A percentile compares a stretch with the other conserved stretches of the same genome.
These are phyloP conservation scores for Calonectria pseudoreteaudii DNA, from an alignment of 2,329 filamentous ascomycete species.

Conservation along the genomic window DNA sequence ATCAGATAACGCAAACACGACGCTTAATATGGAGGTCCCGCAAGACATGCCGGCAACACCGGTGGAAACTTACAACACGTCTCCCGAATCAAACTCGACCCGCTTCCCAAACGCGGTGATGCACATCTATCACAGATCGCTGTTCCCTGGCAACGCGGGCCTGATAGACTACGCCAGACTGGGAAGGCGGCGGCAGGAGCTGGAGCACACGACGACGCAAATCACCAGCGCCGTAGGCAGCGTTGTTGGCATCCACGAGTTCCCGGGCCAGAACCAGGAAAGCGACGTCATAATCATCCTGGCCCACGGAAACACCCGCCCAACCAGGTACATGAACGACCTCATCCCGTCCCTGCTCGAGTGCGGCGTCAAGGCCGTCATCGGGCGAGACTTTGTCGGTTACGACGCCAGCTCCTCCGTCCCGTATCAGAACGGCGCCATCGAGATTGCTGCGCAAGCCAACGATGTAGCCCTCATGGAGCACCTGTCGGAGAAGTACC, in stretches of 20 bases:
- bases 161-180: constrained; percentile 7
- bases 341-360: background rate
- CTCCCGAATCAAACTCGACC: background rate
- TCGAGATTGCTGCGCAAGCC: constrained; percentile 10
- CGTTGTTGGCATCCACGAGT: constrained; percentile 17
- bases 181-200: background rate
- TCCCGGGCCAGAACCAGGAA: background rate
- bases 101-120: background rate
- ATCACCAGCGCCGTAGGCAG: constrained; percentile 3
- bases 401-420: constrained; percentile 18
- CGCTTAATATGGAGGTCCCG: background rate
- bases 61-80: background rate
- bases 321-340: constrained; percentile 12
- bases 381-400: constrained; percentile 19
- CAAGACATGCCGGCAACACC: background rate
- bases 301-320: constrained; percentile 18
- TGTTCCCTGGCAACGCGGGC: constrained; percentile 14
- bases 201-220: background rate
- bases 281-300: constrained; percentile 11
- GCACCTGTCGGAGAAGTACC: background rate
- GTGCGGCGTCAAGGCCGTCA: constrained; percentile 9
- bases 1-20: background rate
- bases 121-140: background rate
- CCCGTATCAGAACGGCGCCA: constrained; percentile 5
- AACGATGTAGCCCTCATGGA: constrained; percentile 11